These are phyloP conservation scores for Oryza coarctata DNA, from an alignment of 176 grass and related monocot genomes.

Conservation along the genomic window DNA sequence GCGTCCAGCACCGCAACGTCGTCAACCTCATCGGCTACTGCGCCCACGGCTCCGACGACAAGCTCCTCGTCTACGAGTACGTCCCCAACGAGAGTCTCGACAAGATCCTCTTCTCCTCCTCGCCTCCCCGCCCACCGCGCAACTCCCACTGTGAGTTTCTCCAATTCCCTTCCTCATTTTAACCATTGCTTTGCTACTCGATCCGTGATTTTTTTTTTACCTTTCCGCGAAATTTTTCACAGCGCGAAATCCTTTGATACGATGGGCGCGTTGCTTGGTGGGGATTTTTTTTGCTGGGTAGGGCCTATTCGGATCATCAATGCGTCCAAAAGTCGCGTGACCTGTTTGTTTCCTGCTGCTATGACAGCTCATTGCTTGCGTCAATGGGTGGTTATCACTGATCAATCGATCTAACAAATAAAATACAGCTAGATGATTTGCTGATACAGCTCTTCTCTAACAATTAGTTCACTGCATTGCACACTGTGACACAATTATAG, in stretches of 20 bases:
- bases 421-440: neutral
- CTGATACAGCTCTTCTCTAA: neutral
- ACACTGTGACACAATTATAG: neutral
- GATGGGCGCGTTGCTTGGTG: neutral
- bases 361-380: neutral
- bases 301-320: neutral
- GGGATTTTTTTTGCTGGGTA: neutral
- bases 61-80: slow-evolving; percentile 95
- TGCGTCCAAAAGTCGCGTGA: neutral
- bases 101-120: slow-evolving; percentile 76
- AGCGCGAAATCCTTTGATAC: neutral
- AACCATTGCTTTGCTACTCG: neutral
- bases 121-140: neutral
- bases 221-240: neutral
- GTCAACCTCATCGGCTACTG: slow-evolving; percentile 88
- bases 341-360: neutral
- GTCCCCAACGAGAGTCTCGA: slow-evolving; percentile 96
- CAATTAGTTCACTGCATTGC: neutral
- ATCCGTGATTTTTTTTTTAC: neutral
- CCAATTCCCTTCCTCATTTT: neutral
- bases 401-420: neutral
- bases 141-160: neutral
- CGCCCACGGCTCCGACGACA: slow-evolving; percentile 59
- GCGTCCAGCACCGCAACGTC: slow-evolving; percentile 91
- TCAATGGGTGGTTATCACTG: neutral